These are phyloP conservation scores for Cercospora sp. DNA, from an alignment of 2,329 filamentous ascomycete genomes.

Conservation along the genomic window DNA sequence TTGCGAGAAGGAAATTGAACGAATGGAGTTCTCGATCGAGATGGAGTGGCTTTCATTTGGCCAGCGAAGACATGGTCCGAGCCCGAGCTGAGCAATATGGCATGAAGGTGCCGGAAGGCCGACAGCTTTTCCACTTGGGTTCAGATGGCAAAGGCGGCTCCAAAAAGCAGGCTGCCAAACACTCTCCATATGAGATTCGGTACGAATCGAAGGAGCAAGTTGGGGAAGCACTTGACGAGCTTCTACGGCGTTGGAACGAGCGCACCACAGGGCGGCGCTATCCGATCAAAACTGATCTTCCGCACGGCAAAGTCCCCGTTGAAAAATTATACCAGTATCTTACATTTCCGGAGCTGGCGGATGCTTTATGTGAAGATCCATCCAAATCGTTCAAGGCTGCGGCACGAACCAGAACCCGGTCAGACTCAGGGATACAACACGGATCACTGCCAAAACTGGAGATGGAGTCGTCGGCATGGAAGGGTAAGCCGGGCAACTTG, in stretches of 20 bases:
- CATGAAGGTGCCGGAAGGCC: constrained; percentile 13
- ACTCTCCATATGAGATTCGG: constrained; percentile 5
- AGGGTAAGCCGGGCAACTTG: neutral
- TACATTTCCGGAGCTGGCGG: constrained; percentile 1
- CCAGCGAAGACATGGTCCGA: constrained; percentile 44
- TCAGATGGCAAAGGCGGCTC: neutral
- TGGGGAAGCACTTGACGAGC: neutral
- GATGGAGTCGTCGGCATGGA: neutral
- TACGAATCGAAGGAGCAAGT: constrained; percentile 6
- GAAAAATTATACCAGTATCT: constrained; percentile 1
- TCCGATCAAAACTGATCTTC: neutral
- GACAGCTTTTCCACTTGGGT: neutral
- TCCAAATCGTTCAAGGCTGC: neutral
- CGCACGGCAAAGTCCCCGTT: neutral
- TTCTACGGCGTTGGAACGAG: constrained; percentile 2
- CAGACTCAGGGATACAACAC: neutral
- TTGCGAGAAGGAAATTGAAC: neutral
- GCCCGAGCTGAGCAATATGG: constrained; percentile 39
- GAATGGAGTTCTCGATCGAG: constrained; percentile 3
- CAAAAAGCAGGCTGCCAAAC: neutral
- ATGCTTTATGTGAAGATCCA: constrained; percentile 6
- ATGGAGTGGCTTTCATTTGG: constrained; percentile 12
- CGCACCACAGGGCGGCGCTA: neutral
- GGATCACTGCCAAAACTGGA: neutral
- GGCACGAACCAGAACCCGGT: neutral